Conservation (phyloP, 176 grass and related monocot species). For the Oryza nivara region DNA sequence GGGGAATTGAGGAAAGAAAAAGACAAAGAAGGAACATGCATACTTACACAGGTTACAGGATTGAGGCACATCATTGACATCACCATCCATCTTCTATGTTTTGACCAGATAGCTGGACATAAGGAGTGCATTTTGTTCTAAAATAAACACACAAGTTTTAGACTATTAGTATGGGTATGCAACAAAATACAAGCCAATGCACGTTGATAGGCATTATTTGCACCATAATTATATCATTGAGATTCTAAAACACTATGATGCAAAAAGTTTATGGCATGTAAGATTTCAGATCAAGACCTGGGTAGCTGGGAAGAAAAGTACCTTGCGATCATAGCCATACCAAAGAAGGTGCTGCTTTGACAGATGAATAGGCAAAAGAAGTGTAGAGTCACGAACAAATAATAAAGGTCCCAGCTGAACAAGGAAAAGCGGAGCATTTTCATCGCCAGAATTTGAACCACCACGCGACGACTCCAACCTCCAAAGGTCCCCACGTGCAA, state of each 20-base stretch:
- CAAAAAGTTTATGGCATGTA: background rate
- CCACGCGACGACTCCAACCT: constrained; percentile 76
- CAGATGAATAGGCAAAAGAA: constrained; percentile 96
- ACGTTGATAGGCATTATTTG: background rate
- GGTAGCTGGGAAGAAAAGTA: constrained; percentile 22
- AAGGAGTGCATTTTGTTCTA: constrained; percentile 77
- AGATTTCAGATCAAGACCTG: background rate
- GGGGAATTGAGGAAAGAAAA: background rate
- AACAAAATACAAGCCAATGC: background rate
- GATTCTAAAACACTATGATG: background rate
- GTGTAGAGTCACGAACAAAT: constrained; percentile 83
- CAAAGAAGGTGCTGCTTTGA: constrained; percentile 97
- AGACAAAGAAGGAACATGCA: background rate
- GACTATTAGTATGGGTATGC: background rate
- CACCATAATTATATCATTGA: background rate
- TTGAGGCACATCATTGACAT: constrained; percentile 91
- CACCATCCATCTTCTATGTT: constrained; percentile 74
- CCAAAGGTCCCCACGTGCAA: constrained; percentile 90
- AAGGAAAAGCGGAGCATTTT: constrained; percentile 81
- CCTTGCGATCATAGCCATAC: constrained; percentile 98
- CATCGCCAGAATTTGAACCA: constrained; percentile 60
- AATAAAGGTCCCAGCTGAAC: constrained; percentile 87
- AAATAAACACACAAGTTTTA: constrained; percentile 22
- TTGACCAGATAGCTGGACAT: constrained; percentile 82
- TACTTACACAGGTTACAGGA: constrained; percentile 73